Evolutionary conservation across 176 grass and related monocot genomes (phyloP).

Genomic region (Juncus effusus): DNA sequence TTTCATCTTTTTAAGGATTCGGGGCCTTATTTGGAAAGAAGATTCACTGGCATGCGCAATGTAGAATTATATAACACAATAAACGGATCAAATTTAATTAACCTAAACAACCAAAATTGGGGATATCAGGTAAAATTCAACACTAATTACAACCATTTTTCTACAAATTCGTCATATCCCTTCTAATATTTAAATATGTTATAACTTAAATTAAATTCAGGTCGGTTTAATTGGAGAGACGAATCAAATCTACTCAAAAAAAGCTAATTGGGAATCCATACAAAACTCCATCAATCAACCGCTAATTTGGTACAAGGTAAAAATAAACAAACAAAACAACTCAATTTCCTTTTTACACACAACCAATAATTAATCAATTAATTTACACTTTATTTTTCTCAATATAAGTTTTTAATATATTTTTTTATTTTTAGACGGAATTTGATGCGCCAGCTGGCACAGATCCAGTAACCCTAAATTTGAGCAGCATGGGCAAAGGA

Average conservation of each 20-base stretch:
- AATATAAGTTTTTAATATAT: slow-evolving; percentile 7
- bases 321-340: background rate
- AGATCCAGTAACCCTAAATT: slow-evolving; percentile 55
- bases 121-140: slow-evolving; percentile 55
- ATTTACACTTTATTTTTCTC: background rate
- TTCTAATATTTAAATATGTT: background rate
- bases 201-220: slow-evolving; percentile 37
- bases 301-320: slow-evolving; percentile 82
- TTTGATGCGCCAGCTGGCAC: slow-evolving; percentile 51
- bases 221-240: slow-evolving; percentile 63
- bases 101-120: slow-evolving; percentile 56
- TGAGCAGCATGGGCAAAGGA: slow-evolving; percentile 70
- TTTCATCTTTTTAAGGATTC: slow-evolving; percentile 42
- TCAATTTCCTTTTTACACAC: background rate
- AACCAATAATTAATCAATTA: background rate
- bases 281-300: slow-evolving; percentile 38
- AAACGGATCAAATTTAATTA: slow-evolving; percentile 19
- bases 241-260: slow-evolving; percentile 37
- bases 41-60: slow-evolving; percentile 42
- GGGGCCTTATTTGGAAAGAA: slow-evolving; percentile 65
- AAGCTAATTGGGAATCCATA: slow-evolving; percentile 41
- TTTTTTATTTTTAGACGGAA: slow-evolving; percentile 34
- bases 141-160: background rate
- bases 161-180: background rate
- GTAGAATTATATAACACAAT: slow-evolving; percentile 42